phyloP scores from a whole-genome alignment of 1,284 basidiomycete species.

The Leccinum griseonigrum region DNA sequence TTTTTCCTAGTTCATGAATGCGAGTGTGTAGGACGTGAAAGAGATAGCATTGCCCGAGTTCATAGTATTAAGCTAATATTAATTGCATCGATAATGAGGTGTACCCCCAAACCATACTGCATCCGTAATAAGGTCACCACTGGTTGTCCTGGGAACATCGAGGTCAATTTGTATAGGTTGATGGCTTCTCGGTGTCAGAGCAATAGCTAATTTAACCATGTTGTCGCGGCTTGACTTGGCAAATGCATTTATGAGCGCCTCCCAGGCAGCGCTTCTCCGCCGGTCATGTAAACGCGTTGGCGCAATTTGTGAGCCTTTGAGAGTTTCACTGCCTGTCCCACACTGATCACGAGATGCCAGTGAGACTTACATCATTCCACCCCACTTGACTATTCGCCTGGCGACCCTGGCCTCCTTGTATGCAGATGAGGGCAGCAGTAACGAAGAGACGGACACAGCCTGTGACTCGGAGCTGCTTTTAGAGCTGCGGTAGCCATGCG shows the following conservation, averaged over 20 bases:
- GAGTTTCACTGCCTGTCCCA: slow-evolving; percentile 67
- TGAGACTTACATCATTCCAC: slow-evolving; percentile 73
- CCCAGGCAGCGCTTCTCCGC: slow-evolving; percentile 94
- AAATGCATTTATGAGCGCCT: slow-evolving; percentile 62
- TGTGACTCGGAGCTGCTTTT: slow-evolving; percentile 37
- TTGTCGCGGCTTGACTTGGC: slow-evolving; percentile 45
- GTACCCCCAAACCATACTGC: slow-evolving; percentile 87
- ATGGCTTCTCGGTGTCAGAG: slow-evolving; percentile 72
- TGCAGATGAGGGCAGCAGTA: slow-evolving; percentile 48
- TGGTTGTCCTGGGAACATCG: slow-evolving; percentile 96
- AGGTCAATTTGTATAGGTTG: slow-evolving; percentile 95
- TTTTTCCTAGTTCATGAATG: not conserved
- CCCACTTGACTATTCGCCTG: slow-evolving; percentile 82
- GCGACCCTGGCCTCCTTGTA: slow-evolving; percentile 51
- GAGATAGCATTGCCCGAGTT: slow-evolving; percentile 77
- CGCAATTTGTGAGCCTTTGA: slow-evolving; percentile 66
- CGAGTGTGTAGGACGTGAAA: slow-evolving; percentile 91
- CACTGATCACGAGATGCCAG: slow-evolving; percentile 61
- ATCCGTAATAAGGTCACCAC: slow-evolving; percentile 93
- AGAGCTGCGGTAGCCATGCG: slow-evolving; percentile 45
- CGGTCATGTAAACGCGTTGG: slow-evolving; percentile 86
- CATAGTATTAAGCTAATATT: slow-evolving; percentile 7
- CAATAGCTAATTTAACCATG: slow-evolving; percentile 54
- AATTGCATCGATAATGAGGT: slow-evolving; percentile 3
- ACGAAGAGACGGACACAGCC: slow-evolving; percentile 39